Percentiles rank a stretch among this genome's conserved stretches.
Conservation (phyloP, 2,329 filamentous ascomycete species). For the Aspergillus arachidicola region DNA sequence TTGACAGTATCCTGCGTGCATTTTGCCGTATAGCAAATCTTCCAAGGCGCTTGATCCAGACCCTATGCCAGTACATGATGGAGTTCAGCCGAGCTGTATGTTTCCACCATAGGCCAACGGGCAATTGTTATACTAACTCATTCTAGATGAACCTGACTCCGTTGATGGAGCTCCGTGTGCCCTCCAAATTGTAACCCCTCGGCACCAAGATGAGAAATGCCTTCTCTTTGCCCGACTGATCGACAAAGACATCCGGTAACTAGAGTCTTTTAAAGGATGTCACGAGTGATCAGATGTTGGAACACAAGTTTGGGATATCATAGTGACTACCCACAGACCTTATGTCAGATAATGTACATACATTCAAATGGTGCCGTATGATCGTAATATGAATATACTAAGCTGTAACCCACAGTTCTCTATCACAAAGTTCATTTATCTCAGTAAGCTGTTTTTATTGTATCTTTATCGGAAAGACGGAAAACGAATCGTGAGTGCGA, state of each 20-base stretch:
- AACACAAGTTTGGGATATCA: background rate
- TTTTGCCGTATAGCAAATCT: conserved; percentile 50
- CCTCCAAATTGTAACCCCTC: conserved; percentile 51
- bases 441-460: background rate
- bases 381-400: background rate
- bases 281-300: background rate
- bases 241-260: conserved; percentile 25
- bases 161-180: conserved; percentile 50
- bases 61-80: conserved; percentile 32
- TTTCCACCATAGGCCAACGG: background rate
- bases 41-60: conserved; percentile 45
- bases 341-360: background rate
- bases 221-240: conserved; percentile 35
- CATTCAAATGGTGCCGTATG: background rate
- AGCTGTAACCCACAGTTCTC: background rate
- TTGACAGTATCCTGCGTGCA: conserved; percentile 53
- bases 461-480: background rate
- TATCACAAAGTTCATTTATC: background rate
- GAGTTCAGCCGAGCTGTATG: conserved; percentile 30
- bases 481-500: background rate
- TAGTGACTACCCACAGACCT: background rate
- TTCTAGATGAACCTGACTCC: conserved; percentile 43
- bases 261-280: background rate
- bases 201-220: conserved; percentile 54
- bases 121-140: conserved; percentile 9